phyloP scores from a whole-genome alignment of 2,329 filamentous ascomycete species.

The Biscogniauxia marginata region DNA sequence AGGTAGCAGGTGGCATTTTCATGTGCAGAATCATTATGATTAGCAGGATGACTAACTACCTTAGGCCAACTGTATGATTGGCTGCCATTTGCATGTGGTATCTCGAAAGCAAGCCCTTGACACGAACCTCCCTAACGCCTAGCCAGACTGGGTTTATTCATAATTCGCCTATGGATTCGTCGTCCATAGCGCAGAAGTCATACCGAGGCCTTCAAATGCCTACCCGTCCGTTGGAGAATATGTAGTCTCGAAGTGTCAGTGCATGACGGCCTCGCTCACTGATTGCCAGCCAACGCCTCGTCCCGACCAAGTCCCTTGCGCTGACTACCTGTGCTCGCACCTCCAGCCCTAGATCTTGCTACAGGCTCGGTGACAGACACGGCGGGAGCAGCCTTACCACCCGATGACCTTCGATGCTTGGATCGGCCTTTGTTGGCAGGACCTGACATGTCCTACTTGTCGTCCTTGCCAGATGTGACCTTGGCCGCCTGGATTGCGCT shows the following conservation, averaged over 20 bases:
- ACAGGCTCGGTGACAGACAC: not conserved
- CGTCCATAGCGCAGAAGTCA: not conserved
- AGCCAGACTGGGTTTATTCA: not conserved
- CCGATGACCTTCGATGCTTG: conserved; percentile 4
- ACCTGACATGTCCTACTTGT: conserved; percentile 37
- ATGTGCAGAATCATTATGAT: not conserved
- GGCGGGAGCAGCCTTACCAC: not conserved
- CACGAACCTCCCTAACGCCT: not conserved
- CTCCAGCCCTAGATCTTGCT: too few species aligned
- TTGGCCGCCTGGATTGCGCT: conserved; percentile 94
- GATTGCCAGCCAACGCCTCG: not conserved
- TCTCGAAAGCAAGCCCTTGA: not conserved
- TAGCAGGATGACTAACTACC: not conserved
- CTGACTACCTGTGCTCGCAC: not conserved
- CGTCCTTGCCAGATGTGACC: conserved; percentile 63
- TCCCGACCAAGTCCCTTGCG: not conserved
- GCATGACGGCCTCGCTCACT: not conserved
- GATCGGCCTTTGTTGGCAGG: conserved; percentile 6
- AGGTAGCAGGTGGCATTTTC: not conserved
- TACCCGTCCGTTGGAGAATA: not conserved
- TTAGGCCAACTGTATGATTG: not conserved
- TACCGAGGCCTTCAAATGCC: conserved; percentile 6
- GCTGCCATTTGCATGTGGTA: not conserved
- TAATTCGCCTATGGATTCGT: not conserved
- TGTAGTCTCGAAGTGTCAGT: not conserved